Percentiles rank a stretch among this genome's conserved stretches.
These are phyloP conservation scores for Cordyceps farinosa DNA, from an alignment of 2,329 filamentous ascomycete species.

Conservation along the genomic window DNA sequence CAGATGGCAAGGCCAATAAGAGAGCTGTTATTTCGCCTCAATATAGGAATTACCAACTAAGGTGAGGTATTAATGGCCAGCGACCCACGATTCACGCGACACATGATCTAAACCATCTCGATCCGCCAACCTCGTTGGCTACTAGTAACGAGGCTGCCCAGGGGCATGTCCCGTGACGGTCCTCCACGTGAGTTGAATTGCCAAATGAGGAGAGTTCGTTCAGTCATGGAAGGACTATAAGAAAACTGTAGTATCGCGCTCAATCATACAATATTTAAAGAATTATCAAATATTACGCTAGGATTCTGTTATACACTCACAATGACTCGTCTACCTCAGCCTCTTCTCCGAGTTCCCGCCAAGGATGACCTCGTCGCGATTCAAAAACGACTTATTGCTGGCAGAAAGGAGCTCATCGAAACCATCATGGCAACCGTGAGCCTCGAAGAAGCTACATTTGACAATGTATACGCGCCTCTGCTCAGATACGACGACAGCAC, in stretches of 20 bases:
- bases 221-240: too few species aligned
- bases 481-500: conserved; percentile 1
- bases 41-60: background rate
- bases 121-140: background rate
- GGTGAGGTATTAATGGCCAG: background rate
- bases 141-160: conserved; percentile 9
- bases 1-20: background rate
- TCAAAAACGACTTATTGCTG: background rate
- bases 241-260: too few species aligned
- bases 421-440: conserved; percentile 3
- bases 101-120: conserved; percentile 3
- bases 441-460: background rate
- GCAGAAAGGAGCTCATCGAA: background rate
- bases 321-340: conserved; percentile 6
- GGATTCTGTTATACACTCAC: background rate
- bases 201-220: background rate
- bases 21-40: background rate
- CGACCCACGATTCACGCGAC: conserved; percentile 1
- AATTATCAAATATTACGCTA: too few species aligned
- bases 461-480: background rate
- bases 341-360: background rate
- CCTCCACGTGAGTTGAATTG: background rate
- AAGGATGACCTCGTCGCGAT: background rate
- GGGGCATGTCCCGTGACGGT: conserved; percentile 1
- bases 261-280: too few species aligned